Evolutionary conservation across 2,329 filamentous ascomycete genomes (phyloP).

Genomic region (Fusarium incarnatum): DNA sequence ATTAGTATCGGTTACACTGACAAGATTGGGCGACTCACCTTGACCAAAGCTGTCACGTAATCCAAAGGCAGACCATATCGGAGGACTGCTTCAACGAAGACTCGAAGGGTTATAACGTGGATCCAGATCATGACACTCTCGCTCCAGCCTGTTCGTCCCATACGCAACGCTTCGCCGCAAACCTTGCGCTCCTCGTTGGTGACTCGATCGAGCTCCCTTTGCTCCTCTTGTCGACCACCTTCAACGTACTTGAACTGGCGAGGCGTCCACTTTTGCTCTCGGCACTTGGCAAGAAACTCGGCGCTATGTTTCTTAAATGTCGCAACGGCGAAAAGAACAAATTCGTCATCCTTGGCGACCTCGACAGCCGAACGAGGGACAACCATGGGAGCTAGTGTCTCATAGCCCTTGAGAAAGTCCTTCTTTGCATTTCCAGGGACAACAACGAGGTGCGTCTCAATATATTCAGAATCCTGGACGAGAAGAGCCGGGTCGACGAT

Average conservation of each 20-base stretch:
- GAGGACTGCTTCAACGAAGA: constrained; percentile 98
- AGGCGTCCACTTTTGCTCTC: constrained; percentile 94
- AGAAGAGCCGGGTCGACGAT: constrained; percentile 85
- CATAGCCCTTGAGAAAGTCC: constrained; percentile 90
- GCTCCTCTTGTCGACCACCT: constrained; percentile 89
- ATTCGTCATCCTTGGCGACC: constrained; percentile 89
- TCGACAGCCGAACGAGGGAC: constrained; percentile 88
- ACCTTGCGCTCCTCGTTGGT: constrained; percentile 88
- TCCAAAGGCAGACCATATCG: constrained; percentile 92
- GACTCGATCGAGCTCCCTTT: constrained; percentile 84
- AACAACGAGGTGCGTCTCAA: constrained; percentile 93
- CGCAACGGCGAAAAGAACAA: constrained; percentile 86
- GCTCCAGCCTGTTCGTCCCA: constrained; percentile 92
- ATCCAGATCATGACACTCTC: constrained; percentile 97
- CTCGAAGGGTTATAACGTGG: constrained; percentile 88
- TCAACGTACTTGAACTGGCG: constrained; percentile 94
- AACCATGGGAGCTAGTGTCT: constrained; percentile 89
- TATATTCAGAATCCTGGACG: constrained; percentile 92
- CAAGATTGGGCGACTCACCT: constrained; percentile 69
- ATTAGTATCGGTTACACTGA: constrained; percentile 26
- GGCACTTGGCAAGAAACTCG: constrained; percentile 91
- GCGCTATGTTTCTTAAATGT: constrained; percentile 90
- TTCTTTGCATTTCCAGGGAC: constrained; percentile 84
- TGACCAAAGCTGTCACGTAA: constrained; percentile 85
- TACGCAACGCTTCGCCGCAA: constrained; percentile 89